Base-by-base conservation (phyloP, 495 filamentous ascomycete species). In the Xylaria telfairii region DNA sequence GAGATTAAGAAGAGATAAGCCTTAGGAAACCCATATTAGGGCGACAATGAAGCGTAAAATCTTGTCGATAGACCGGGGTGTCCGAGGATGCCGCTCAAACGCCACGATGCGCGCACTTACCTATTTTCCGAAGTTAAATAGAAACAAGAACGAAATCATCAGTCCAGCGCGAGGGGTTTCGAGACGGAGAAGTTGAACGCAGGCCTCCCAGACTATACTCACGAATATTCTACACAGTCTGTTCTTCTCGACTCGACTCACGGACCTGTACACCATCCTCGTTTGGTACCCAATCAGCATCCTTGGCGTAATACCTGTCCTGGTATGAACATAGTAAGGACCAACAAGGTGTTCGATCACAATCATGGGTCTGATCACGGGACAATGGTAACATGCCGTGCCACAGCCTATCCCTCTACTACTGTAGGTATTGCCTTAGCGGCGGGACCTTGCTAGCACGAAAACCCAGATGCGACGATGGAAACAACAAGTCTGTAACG, bases 231-330 rank as follows among this genome's bases (percentile, higher is more conserved):
- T 26, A 12, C 21, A 28, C 28, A 13, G 44, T 13, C 28, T 26
- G 17, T 62, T 37, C 4, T 26, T n/a, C 12, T 12, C 17, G 46
- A 61, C 8, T 12, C 13, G 24, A 41, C 37, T 6, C 6, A 24
- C 21, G 15, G n/a, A 46, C 17, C 39, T 56, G 21, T 42, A 26
- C 21, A 37, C 54, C 21, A 28, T 7, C 24, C 67, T 69, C 57
- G 66, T 49, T 60, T 28, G 41, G 41, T 37, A 42, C 26, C 66
- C 66, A 68, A 68, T 68, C 66, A 49, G 19, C 41, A 19, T 44
- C 10, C 32, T 39, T 30, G 21, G 34, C 19, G 6, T 5, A 26
- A 51, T 37, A 15, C 15, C 34, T 39, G 15, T 3, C 62, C 5
- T 30, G 13, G 26, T 24, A 53, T 28, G 21, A 24, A 12, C 19